Evolutionary conservation across 768 basidiomycete genomes (phyloP), one percentile per base, ranked within the genome.

Genomic region (Hericium erinaceus): DNA sequence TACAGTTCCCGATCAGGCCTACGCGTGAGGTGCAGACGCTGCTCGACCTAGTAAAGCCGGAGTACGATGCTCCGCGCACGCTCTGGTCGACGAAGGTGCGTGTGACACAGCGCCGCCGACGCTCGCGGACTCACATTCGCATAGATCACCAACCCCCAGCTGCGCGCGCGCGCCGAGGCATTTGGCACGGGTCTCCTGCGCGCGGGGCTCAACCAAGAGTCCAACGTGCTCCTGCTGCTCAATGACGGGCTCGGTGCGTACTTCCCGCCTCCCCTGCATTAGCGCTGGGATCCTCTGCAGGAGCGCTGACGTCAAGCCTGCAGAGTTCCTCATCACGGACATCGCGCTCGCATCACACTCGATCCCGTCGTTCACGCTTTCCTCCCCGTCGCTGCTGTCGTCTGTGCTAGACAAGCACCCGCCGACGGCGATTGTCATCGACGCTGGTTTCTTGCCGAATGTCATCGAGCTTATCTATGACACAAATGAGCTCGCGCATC

Each of bases 291-390:
- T 24, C 13, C 4, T 33, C 33, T 33, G 9, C 33, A 9, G 33
- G 6, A 33, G 6, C 33, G 33, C 39, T 38, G 22, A 22, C 13
- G 49, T 39, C 53, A 56, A 3, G 58, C 62, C 54, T 24, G 57
- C 64, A 89, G 91, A 88, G 72, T 94, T 88, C 67, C 65, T 92
- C 65, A 80, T 93, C 49, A 75, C 82, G 28, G 91, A 93, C 71
- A 76, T 94, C 26, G 90, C 90, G 1, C 77, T 94, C 46, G 83
- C 85, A 1, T 80, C 81, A 6, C 78, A 83, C 60, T 84, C 83
- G 10, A 81, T 89, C 56, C 75, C 78, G 2, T 87, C 89, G 0
- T 76, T 85, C 66, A 92, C 84, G 6, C 72, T 87, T 56, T 73
- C 78, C 54, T 82, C 83, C 0, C 72, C 77, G 22, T 76, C 73